phyloP scores from a whole-genome alignment of 441 rosid species.

The Lepidium campestre region DNA sequence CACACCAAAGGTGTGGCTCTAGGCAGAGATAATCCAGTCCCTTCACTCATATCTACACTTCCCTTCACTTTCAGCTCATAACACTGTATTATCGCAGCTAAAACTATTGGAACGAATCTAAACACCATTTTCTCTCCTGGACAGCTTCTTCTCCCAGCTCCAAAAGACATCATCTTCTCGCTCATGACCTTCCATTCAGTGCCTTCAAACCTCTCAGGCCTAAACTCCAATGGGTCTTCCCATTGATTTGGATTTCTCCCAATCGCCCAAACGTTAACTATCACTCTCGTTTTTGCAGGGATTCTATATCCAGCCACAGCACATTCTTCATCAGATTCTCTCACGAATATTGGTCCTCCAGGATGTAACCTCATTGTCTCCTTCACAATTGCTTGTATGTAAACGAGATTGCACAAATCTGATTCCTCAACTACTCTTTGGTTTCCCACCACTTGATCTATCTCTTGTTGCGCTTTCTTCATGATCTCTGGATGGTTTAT shows the following conservation, averaged over 20 bases:
- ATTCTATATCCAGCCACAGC: slow-evolving; percentile 40
- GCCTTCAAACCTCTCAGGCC: slow-evolving; percentile 56
- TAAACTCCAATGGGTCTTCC: slow-evolving; percentile 52
- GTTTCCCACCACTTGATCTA: slow-evolving; percentile 43
- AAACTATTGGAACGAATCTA: slow-evolving; percentile 38
- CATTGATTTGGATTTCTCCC: slow-evolving; percentile 54
- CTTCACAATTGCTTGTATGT: slow-evolving; percentile 51
- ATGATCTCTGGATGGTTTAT: slow-evolving; percentile 55
- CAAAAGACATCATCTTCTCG: slow-evolving; percentile 51
- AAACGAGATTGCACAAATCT: slow-evolving; percentile 45
- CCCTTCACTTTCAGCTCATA: slow-evolving; percentile 39
- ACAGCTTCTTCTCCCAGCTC: slow-evolving; percentile 69
- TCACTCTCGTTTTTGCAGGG: slow-evolving; percentile 51
- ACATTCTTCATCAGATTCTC: slow-evolving; percentile 53
- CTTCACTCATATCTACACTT: slow-evolving; percentile 50
- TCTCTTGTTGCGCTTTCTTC: slow-evolving; percentile 48
- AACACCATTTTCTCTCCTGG: slow-evolving; percentile 52
- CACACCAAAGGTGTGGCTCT: slow-evolving; percentile 52
- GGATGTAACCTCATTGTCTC: slow-evolving; percentile 71
- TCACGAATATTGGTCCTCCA: slow-evolving; percentile 48
- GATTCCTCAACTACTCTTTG: slow-evolving; percentile 47
- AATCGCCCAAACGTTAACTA: slow-evolving; percentile 53
- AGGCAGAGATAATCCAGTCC: slow-evolving; percentile 42
- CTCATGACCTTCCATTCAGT: slow-evolving; percentile 25
- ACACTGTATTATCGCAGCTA: slow-evolving; percentile 49